Conservation (phyloP, 768 basidiomycete species). For the Xerocomus brunneocitrinus region DNA sequence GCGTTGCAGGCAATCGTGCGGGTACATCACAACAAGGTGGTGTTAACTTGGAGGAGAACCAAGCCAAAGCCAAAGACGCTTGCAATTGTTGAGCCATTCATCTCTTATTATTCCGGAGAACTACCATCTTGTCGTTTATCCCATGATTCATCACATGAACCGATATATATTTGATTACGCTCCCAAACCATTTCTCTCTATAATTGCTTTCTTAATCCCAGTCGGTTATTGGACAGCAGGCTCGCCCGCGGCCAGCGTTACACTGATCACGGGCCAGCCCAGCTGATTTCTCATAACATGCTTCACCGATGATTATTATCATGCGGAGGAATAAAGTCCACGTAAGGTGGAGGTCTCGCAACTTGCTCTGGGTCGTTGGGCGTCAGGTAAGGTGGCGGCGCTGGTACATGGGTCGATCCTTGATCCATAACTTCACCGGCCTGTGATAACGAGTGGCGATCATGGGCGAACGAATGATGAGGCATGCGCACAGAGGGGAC, state of each 20-base stretch:
- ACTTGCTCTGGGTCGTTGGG: slow-evolving; percentile 49
- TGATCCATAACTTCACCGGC: slow-evolving; percentile 30
- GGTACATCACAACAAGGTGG: slow-evolving; percentile 49
- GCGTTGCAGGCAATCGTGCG: slow-evolving; percentile 48
- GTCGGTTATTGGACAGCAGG: slow-evolving; percentile 10
- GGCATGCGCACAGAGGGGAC: slow-evolving; percentile 29
- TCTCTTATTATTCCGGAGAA: slow-evolving; percentile 13
- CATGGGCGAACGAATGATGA: slow-evolving; percentile 27
- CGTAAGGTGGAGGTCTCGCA: slow-evolving; percentile 57
- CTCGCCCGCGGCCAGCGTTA: not conserved
- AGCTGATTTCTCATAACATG: not conserved
- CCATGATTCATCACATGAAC: slow-evolving; percentile 17
- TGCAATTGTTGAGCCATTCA: slow-evolving; percentile 66
- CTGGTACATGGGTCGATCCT: slow-evolving; percentile 46
- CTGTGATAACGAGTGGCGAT: slow-evolving; percentile 32
- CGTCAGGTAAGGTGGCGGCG: slow-evolving; percentile 77
- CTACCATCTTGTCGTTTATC: slow-evolving; percentile 16
- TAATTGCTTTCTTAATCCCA: slow-evolving; percentile 28
- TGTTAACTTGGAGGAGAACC: slow-evolving; percentile 69
- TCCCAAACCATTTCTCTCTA: slow-evolving; percentile 12
- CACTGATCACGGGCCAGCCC: not conserved
- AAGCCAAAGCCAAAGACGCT: slow-evolving; percentile 63
- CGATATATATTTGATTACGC: slow-evolving; percentile 24
- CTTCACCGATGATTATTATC: slow-evolving; percentile 11
- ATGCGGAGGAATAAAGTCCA: slow-evolving; percentile 40